These are phyloP conservation scores for Lepidium sativum DNA, from an alignment of 345 rosid species.

Conservation along the genomic window DNA sequence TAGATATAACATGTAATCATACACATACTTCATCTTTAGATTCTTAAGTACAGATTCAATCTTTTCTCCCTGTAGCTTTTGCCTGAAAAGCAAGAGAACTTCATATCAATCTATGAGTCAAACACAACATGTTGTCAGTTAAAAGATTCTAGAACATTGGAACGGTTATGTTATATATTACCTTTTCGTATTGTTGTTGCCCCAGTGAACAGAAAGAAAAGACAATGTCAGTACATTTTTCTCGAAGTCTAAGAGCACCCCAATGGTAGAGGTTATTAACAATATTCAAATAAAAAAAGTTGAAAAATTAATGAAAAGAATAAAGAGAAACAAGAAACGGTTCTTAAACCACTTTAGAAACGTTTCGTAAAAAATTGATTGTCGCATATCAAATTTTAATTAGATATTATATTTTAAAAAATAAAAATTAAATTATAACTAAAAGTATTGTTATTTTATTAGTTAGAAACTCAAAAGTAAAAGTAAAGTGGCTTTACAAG, in stretches of 20 bases:
- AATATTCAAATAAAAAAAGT: too few species aligned
- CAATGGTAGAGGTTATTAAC: too few species aligned
- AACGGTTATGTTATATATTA: neutral
- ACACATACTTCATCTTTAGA: conserved; percentile 36
- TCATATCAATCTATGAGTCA: neutral
- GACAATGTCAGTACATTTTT: conserved; percentile 31
- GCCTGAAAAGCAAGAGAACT: conserved; percentile 21
- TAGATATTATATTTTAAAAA: too few species aligned
- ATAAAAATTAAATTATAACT: too few species aligned
- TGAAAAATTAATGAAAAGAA: too few species aligned
- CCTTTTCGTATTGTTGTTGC: conserved; percentile 37
- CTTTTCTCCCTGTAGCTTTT: conserved; percentile 30
- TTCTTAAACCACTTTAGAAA: too few species aligned
- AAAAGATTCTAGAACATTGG: neutral
- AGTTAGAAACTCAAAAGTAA: too few species aligned
- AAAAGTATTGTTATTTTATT: too few species aligned
- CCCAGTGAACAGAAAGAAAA: conserved; percentile 49
- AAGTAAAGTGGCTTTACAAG: too few species aligned
- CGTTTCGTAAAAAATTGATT: too few species aligned
- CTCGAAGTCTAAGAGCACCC: neutral
- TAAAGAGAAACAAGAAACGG: too few species aligned
- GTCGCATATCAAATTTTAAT: too few species aligned
- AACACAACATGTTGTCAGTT: neutral
- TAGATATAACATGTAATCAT: conserved; percentile 44
- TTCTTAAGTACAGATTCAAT: conserved; percentile 28